phyloP scores from a whole-genome alignment of 495 filamentous ascomycete species.

The Hypoxylon rickii region DNA sequence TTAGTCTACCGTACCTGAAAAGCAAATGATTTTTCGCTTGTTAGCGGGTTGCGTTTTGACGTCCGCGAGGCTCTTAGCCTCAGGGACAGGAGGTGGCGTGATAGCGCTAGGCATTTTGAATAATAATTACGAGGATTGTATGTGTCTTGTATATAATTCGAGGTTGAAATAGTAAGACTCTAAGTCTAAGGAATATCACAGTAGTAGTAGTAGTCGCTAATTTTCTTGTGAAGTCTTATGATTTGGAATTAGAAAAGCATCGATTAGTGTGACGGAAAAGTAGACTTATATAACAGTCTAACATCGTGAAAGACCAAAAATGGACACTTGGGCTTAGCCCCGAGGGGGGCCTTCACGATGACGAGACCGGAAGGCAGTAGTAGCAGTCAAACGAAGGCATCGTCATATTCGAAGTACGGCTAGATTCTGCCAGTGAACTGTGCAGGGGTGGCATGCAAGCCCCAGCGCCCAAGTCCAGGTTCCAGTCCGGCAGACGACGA shows the following conservation, averaged over 20 bases:
- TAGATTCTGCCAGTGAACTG: slow-evolving; percentile 7
- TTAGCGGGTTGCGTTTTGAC: slow-evolving; percentile 19
- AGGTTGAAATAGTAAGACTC: slow-evolving; percentile 4
- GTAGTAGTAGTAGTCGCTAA: not conserved
- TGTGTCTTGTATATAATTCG: not conserved
- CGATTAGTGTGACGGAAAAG: slow-evolving; percentile 1
- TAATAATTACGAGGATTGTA: slow-evolving; percentile 1
- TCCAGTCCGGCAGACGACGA: slow-evolving; percentile 20
- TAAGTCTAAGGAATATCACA: not conserved
- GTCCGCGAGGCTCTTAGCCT: slow-evolving; percentile 31
- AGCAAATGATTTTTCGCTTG: slow-evolving; percentile 58
- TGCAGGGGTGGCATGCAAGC: slow-evolving; percentile 26
- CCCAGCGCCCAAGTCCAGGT: slow-evolving; percentile 13
- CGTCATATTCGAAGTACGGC: slow-evolving; percentile 21
- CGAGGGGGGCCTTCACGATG: slow-evolving; percentile 32
- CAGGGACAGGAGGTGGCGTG: slow-evolving; percentile 28
- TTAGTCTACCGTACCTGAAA: slow-evolving; percentile 48
- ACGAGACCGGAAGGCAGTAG: slow-evolving; percentile 21
- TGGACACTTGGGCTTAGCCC: not conserved
- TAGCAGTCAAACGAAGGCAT: slow-evolving; percentile 22
- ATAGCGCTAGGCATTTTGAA: slow-evolving; percentile 44
- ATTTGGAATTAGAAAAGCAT: slow-evolving; percentile 3
- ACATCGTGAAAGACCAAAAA: slow-evolving; percentile 9
- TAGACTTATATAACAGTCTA: slow-evolving; percentile 21
- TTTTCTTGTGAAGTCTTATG: not conserved